phyloP scores from a whole-genome alignment of 306 rosid species.

The Parietaria judaica region DNA sequence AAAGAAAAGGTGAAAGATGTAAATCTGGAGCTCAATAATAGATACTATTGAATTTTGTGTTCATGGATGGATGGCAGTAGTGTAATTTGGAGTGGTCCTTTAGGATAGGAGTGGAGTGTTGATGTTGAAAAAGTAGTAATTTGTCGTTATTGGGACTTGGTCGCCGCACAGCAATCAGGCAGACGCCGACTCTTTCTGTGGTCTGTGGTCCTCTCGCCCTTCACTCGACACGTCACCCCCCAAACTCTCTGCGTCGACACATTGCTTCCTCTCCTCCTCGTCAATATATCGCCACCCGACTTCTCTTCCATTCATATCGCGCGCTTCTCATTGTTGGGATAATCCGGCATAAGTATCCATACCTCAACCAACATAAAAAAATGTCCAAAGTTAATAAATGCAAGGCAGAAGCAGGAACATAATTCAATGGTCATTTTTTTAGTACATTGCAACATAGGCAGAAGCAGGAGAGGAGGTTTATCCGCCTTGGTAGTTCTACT shows the following conservation, averaged over 20 bases:
- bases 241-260: constrained; percentile 7
- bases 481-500: too few relatives aligned
- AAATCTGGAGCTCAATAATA: background rate
- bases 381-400: too few relatives aligned
- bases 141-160: constrained; percentile 40
- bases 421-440: too few relatives aligned
- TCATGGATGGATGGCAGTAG: background rate
- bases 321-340: too few relatives aligned
- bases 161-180: constrained; percentile 5
- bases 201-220: background rate
- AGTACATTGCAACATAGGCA: too few relatives aligned
- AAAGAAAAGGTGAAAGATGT: background rate
- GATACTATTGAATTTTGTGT: background rate
- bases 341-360: too few relatives aligned
- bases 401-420: too few relatives aligned
- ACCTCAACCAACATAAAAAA: too few relatives aligned
- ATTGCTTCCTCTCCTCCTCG: background rate
- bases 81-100: background rate
- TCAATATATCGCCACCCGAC: constrained; percentile 1
- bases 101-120: background rate
- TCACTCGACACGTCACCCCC: constrained; percentile 6
- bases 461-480: too few relatives aligned
- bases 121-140: constrained; percentile 33
- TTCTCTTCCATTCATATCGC: background rate
- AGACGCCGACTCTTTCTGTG: constrained; percentile 28